phyloP scores from a whole-genome alignment of 2,329 filamentous ascomycete genomes.

The Aspergillus sp. region DNA sequence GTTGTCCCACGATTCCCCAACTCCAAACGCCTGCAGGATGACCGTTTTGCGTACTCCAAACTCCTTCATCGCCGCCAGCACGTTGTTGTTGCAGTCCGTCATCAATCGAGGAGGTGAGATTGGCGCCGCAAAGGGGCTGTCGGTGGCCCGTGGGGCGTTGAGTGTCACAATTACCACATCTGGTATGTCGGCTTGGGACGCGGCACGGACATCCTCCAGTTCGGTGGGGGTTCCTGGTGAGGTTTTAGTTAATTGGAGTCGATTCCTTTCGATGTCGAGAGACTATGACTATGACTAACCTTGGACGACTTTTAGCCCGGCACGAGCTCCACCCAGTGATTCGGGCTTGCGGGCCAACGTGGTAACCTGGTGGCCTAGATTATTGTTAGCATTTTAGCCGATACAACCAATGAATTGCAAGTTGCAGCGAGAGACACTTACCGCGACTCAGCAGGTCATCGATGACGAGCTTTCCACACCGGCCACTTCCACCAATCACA shows the following conservation, averaged over 20 bases:
- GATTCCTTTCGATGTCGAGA: too few relatives aligned
- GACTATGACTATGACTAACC: constrained; percentile 6
- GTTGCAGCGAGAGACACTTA: neutral
- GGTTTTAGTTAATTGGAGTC: neutral
- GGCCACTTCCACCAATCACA: constrained; percentile 48
- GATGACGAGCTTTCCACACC: constrained; percentile 49
- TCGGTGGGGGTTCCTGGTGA: constrained; percentile 25
- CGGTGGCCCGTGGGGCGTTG: constrained; percentile 48
- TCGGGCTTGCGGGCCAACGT: constrained; percentile 42
- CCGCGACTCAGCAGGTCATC: constrained; percentile 42
- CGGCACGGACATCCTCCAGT: constrained; percentile 22
- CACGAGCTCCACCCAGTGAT: constrained; percentile 24
- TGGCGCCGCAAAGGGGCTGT: constrained; percentile 52
- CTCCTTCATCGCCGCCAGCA: constrained; percentile 42
- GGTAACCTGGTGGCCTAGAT: constrained; percentile 40
- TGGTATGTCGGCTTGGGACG: constrained; percentile 17
- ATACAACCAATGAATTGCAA: neutral
- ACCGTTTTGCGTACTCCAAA: constrained; percentile 47
- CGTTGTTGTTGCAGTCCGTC: constrained; percentile 46
- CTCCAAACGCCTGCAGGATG: constrained; percentile 55
- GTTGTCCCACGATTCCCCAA: constrained; percentile 48
- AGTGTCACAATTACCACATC: constrained; percentile 54
- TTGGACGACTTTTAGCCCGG: constrained; percentile 24
- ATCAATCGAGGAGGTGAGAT: constrained; percentile 51
- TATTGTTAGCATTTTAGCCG: neutral